Base-by-base conservation (phyloP, 768 basidiomycete species). In the Lactarius vividus region DNA sequence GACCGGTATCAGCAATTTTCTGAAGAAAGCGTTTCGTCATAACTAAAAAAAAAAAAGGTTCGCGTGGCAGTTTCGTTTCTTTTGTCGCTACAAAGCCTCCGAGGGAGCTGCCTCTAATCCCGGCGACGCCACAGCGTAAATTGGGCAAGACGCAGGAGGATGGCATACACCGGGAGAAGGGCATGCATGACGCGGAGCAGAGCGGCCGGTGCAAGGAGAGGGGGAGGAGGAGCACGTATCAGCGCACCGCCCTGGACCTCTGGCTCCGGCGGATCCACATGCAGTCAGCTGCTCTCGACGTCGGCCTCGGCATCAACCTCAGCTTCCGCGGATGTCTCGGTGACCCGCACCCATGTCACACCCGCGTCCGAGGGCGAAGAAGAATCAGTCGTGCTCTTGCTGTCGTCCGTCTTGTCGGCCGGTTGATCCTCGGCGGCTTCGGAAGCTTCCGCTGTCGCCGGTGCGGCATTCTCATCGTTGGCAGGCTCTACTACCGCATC, bases 391-490 rank as follows among this genome's bases (percentile, higher is more conserved):
- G 49, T 44, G 54, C 62, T 66, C 46, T 77, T 74, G 64, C 75
- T 66, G 44, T 66, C 71, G 35, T 70, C 73, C 40, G 67, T 69
- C 68, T 70, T 37, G 72, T 76, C 65, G 79, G 81, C 64, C 72
- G 84, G 35, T 37, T 37, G 79, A 65, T 77, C 81, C 59, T 81
- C 76, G 58, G 78, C 77, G 11, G 57, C 56, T 31, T 65, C 65
- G 46, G 72, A 61, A 16, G 69, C 59, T 52, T 73, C 73, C 69
- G 74, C 72, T 60, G 67, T 52, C 20, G 60, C 44, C 29, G 65
- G 71, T 37, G 68, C 69, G 55, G 57, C 64, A 61, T 72, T 72
- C 56, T 72, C 68, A 55, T 72, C 69, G 62, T 69, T 71, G 54
- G 67, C 70, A 55, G 56, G 23, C 39, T 69, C 69, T 42, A 62